Base-by-base conservation (phyloP, 345 rosid species). In the Psidium guajava region DNA sequence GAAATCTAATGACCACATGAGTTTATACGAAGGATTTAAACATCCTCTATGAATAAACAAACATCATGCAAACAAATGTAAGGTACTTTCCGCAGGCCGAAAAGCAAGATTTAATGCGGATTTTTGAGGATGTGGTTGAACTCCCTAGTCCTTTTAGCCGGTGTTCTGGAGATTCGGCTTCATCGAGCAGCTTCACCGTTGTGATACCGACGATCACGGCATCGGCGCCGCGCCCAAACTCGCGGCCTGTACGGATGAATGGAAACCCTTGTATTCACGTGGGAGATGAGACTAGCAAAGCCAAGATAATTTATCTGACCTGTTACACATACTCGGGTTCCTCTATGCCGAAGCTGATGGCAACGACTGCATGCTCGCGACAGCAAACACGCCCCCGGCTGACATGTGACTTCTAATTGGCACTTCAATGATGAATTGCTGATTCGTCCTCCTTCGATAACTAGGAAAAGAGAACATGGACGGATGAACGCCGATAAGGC, bases 151-250 rank as follows among this genome's bases (percentile, higher is more conserved):
- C 93, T 87, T 90, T 89, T 32, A 96, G 86, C 85, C 95, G 99
- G 89, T 94, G 92, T 57, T 93, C 93, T 0, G 98, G 92, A 85
- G 95, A 90, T 87, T 95, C 88, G 44, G 97, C 96, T 69, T 95
- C 97, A 0, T 93, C 93, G 87, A 96, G 86, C 61, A 92, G 24
- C 90, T 94, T 94, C 87, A 94, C 98, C 90, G 94, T 93, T 0
- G 99, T 96, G 61, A 98, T 96, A 6, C 98, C 98, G 61, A 97
- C 94, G 56, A 96, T 97, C 84, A 94, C 93, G 14, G 98, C 93
- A n/a, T 95, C 97, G 1, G 98, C 95, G 85, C 99, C 99, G 98
- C 95, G 85, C 99, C 99, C 98, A 95, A 94, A 86, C 90, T 95
- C 6, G 93, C 95, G 1, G 94, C 86, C 98, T 95, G 92, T 42